phyloP scores from a whole-genome alignment of 2,329 filamentous ascomycete genomes.

The Aspergillus ibericus region DNA sequence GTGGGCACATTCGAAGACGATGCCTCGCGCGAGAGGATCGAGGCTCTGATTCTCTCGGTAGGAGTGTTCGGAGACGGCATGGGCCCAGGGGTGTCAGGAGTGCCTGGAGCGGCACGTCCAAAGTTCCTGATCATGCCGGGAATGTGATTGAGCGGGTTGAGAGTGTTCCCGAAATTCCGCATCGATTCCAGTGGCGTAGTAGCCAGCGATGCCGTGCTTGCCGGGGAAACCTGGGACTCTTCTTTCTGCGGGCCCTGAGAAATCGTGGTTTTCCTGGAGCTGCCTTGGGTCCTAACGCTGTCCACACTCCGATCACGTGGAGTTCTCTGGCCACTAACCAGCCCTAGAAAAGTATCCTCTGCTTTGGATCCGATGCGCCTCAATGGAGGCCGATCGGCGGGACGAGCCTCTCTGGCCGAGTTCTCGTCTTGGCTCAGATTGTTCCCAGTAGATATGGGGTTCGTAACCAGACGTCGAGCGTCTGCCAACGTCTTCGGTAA shows the following conservation, averaged over 20 bases:
- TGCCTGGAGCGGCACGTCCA: constrained; percentile 50
- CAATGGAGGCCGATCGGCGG: constrained; percentile 35
- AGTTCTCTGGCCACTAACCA: constrained; percentile 66
- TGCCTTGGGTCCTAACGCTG: constrained; percentile 52
- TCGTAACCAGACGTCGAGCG: constrained; percentile 79
- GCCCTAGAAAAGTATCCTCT: constrained; percentile 68
- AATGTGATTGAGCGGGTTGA: constrained; percentile 81
- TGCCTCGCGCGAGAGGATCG: constrained; percentile 21
- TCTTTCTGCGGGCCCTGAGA: constrained; percentile 23
- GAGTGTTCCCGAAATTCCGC: constrained; percentile 73
- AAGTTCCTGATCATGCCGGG: constrained; percentile 77
- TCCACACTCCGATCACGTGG: constrained; percentile 74
- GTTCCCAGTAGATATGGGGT: constrained; percentile 47
- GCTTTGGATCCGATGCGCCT: constrained; percentile 40
- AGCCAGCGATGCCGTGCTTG: constrained; percentile 28
- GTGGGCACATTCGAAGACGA: constrained; percentile 6
- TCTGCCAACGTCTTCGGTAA: constrained; percentile 92
- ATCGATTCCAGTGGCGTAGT: constrained; percentile 74
- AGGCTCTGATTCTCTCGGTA: constrained; percentile 39
- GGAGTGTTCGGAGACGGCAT: constrained; percentile 36
- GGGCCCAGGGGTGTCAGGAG: constrained; percentile 45
- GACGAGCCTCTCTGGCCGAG: constrained; percentile 47
- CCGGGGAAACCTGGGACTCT: constrained; percentile 22
- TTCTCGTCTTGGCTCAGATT: constrained; percentile 52
- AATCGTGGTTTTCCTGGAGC: constrained; percentile 40